Evolutionary conservation across 495 filamentous ascomycete species (phyloP), one percentile per base, ranked within the genome.

Genomic region (Hyaloscypha variabilis): DNA sequence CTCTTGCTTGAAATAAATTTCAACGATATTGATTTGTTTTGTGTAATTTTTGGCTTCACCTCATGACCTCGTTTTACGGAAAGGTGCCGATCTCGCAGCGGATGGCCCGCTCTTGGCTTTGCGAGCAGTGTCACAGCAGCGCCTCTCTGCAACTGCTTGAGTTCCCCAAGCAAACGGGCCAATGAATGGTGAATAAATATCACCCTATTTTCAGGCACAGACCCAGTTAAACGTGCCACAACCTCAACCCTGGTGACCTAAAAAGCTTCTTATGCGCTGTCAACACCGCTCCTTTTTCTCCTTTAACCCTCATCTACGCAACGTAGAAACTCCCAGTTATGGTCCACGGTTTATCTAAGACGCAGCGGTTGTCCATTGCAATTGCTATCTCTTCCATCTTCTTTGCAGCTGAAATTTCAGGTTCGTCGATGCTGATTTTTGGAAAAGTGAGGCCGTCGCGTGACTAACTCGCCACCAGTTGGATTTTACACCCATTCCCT

Each of bases 401-500:
- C 76, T 97, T 97, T 72, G 70, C 96, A 25, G 79, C 93, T 21
- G 94, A 97, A 75, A 79, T 98, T 14, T 87, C 87, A 31, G 88
- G 81, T 82, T 46, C 28, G 78, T 73, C 3, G 6, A 56, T 19
- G 23, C 46, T 52, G 60, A 21, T 21, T n/a, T n/a, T n/a, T 23
- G 30, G 55, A 28, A 24, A 23, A 36, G 21, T 26, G 49, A 25
- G 31, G 8, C 46, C 11, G 58, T 14, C 54, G 30, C 8, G 42
- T 26, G 8, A 53, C 14, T 55, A 42, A 28, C 10, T 58, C 14
- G 21, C 2, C 14, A 17, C 58, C 30, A 85, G 81, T 93, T 68
- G 94, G 93, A 51, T 95, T 94, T 81, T 82, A 84, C 46, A 93
- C 93, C 34, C 87, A 90, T 72, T 97, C 94, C 42, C 86, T 98